These are phyloP conservation scores for Sindora glabra DNA, from an alignment of 306 rosid species.

Conservation along the genomic window DNA sequence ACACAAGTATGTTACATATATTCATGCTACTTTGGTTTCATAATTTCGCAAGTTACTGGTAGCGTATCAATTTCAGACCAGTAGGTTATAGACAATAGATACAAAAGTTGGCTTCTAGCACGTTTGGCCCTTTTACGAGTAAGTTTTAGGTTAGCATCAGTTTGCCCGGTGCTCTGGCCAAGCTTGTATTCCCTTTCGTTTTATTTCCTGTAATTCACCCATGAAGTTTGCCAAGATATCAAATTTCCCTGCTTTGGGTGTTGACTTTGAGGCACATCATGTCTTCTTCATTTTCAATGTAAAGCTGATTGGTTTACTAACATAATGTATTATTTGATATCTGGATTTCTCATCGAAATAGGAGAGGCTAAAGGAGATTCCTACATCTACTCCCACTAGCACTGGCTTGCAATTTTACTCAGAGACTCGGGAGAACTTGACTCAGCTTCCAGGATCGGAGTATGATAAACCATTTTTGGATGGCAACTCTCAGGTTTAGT, in stretches of 20 bases:
- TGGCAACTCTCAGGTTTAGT: conserved; percentile 52
- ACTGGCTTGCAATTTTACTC: conserved; percentile 39
- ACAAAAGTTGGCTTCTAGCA: too few relatives aligned
- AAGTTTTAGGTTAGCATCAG: too few relatives aligned
- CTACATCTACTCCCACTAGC: conserved; percentile 42
- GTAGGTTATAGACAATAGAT: too few relatives aligned
- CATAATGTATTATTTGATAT: not conserved
- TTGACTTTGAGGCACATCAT: too few relatives aligned
- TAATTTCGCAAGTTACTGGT: too few relatives aligned
- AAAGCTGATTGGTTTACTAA: not conserved
- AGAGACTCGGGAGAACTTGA: not conserved
- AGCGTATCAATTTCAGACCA: too few relatives aligned
- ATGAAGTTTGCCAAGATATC: not conserved
- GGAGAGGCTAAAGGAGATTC: conserved; percentile 88
- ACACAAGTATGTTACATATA: too few relatives aligned
- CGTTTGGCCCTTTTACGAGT: too few relatives aligned
- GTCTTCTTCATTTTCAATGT: not conserved
- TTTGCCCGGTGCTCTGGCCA: too few relatives aligned
- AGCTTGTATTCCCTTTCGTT: not conserved
- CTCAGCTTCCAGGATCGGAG: conserved; percentile 64
- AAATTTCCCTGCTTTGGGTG: too few relatives aligned
- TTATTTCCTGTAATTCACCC: not conserved
- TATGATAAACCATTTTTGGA: conserved; percentile 56
- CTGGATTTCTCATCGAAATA: conserved; percentile 9
- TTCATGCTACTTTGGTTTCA: too few relatives aligned